Evolutionary conservation across 371 early-diverging fungal genomes (phyloP).

Genomic region (Mortierella sp.): DNA sequence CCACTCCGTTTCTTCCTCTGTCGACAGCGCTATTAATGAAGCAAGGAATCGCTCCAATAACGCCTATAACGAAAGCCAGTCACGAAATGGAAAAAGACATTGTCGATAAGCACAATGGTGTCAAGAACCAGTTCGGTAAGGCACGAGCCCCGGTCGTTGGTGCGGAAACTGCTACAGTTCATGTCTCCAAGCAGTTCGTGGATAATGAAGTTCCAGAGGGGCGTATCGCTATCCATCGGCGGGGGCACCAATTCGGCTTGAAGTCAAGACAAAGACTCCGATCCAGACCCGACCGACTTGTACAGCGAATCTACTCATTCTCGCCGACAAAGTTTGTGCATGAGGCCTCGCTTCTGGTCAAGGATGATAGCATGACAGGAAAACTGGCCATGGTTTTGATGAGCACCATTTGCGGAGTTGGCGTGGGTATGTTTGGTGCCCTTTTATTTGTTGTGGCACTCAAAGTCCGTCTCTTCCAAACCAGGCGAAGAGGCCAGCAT

Average conservation of each 20-base stretch:
- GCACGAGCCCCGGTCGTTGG: background rate
- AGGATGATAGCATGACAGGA: slow-evolving; percentile 21
- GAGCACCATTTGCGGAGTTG: slow-evolving; percentile 40
- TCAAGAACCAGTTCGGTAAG: background rate
- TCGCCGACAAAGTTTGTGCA: slow-evolving; percentile 11
- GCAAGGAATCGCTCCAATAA: background rate
- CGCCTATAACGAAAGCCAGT: too few species aligned
- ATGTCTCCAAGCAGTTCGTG: background rate
- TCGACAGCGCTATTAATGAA: slow-evolving; percentile 3
- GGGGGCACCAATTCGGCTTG: background rate
- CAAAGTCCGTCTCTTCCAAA: slow-evolving; percentile 37
- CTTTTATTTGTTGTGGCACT: slow-evolving; percentile 46
- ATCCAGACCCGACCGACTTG: slow-evolving; percentile 7
- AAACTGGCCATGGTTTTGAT: slow-evolving; percentile 43
- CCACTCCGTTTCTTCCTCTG: slow-evolving; percentile 21
- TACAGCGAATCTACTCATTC: slow-evolving; percentile 10
- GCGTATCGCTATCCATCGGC: background rate
- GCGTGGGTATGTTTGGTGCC: slow-evolving; percentile 46
- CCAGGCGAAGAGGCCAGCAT: slow-evolving; percentile 16
- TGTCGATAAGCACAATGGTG: background rate
- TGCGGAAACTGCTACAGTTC: background rate
- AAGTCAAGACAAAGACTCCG: background rate
- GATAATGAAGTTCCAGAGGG: background rate
- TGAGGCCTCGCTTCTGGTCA: slow-evolving; percentile 13
- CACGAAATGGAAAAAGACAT: too few species aligned